Conservation (phyloP, 208 protist species). For the Vickermania ingenoplastis region DNA sequence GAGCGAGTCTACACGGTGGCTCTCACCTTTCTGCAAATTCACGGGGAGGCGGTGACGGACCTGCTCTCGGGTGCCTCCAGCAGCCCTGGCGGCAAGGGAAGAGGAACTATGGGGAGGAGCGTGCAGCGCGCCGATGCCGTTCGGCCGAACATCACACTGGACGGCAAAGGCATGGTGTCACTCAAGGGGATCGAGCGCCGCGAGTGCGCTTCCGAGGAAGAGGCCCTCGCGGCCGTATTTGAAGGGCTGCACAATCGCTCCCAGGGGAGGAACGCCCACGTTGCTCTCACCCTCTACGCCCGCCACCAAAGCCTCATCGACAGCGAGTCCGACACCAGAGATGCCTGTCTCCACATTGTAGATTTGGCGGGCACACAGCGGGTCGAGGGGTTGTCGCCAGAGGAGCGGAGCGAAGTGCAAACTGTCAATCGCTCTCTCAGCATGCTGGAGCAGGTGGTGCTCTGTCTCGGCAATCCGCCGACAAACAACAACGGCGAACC, state of each 20-base stretch:
- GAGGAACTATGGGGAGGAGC: neutral
- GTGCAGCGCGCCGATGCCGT: neutral
- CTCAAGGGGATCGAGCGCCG: slow-evolving; percentile 26
- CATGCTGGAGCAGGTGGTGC: slow-evolving; percentile 89
- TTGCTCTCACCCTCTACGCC: slow-evolving; percentile 78
- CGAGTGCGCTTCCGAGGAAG: slow-evolving; percentile 45
- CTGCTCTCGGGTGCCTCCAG: slow-evolving; percentile 20
- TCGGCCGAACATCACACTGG: slow-evolving; percentile 17
- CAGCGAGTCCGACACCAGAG: slow-evolving; percentile 32
- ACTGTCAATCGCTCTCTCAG: slow-evolving; percentile 79
- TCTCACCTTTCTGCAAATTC: slow-evolving; percentile 61
- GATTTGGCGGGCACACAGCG: slow-evolving; percentile 87
- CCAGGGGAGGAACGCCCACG: slow-evolving; percentile 54
- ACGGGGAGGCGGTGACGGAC: slow-evolving; percentile 65
- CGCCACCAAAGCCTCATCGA: slow-evolving; percentile 64
- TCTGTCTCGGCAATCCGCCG: slow-evolving; percentile 22
- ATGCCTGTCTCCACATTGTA: slow-evolving; percentile 79
- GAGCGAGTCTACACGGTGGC: slow-evolving; percentile 38
- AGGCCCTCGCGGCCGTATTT: slow-evolving; percentile 74
- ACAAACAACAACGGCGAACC: slow-evolving; percentile 28
- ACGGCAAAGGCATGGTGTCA: slow-evolving; percentile 17
- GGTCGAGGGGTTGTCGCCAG: slow-evolving; percentile 18
- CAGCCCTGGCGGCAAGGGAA: neutral
- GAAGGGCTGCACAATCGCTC: slow-evolving; percentile 44
- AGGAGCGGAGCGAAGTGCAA: slow-evolving; percentile 13